Percentiles rank a stretch among this genome's conserved stretches.
Evolutionary conservation across 208 protist genomes (phyloP).

Genomic region (Leishmania guyanensis): DNA sequence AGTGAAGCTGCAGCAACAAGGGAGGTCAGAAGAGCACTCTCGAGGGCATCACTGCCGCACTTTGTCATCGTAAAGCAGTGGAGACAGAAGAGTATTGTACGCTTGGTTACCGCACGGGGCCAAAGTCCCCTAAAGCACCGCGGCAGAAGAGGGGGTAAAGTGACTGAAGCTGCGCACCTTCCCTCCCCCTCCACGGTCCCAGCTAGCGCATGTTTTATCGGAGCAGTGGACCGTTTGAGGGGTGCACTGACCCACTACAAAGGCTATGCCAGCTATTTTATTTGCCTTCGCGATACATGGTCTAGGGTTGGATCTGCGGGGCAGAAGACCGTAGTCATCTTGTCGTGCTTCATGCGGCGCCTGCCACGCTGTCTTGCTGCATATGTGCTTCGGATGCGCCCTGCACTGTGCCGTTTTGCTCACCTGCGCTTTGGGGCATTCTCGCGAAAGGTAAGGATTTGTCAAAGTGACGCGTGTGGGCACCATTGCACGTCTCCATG

Average conservation of each 20-base stretch:
- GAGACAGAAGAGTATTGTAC: background rate
- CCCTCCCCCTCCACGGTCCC: background rate
- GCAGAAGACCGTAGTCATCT: background rate
- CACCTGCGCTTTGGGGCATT: background rate
- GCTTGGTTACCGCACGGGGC: background rate
- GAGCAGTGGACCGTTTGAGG: background rate
- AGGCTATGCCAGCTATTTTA: background rate
- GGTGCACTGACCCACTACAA: background rate
- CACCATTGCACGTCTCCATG: background rate
- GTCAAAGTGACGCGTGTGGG: background rate
- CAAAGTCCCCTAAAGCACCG: background rate
- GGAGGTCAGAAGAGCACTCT: background rate
- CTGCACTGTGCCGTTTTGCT: background rate
- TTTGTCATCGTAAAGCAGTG: background rate
- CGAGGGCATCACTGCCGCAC: background rate
- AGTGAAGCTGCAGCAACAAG: background rate
- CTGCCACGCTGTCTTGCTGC: background rate
- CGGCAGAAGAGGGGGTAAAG: background rate
- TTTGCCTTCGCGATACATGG: too few relatives aligned
- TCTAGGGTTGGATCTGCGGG: background rate
- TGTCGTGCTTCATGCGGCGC: background rate
- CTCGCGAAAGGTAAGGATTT: background rate
- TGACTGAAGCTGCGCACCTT: background rate
- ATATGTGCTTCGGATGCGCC: background rate
- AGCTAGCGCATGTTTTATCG: background rate